Conservation (phyloP, 179 eudicot genomes). For the Spergularia azorica region DNA sequence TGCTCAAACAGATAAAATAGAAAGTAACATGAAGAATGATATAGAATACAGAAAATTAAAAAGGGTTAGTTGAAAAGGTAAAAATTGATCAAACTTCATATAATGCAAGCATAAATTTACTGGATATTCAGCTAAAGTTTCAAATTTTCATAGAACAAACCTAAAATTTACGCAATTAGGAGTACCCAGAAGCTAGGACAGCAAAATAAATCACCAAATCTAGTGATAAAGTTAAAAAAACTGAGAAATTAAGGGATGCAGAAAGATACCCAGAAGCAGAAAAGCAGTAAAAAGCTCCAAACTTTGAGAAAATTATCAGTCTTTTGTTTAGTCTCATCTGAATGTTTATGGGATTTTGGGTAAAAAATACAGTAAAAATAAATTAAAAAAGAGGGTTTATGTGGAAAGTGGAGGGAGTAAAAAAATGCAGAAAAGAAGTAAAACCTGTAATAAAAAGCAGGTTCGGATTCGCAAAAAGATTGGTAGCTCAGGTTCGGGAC, state of each 20-base stretch:
- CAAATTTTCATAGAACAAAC: not conserved
- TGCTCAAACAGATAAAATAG: not conserved
- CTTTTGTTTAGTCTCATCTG: no score
- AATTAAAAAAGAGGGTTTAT: no score
- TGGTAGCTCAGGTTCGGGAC: no score
- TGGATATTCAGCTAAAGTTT: not conserved
- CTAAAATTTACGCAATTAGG: not conserved
- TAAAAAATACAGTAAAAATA: no score
- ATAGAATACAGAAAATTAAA: not conserved
- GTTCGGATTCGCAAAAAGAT: no score
- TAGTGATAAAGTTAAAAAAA: not conserved
- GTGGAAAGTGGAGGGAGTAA: no score
- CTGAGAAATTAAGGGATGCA: not conserved
- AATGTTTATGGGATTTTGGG: no score
- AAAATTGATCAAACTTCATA: not conserved
- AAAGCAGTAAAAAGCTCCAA: not conserved
- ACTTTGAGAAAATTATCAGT: not conserved
- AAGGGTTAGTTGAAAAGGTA: constrained; percentile 2
- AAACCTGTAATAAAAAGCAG: no score
- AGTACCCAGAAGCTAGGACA: constrained; percentile 15
- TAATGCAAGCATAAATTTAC: constrained; percentile 9
- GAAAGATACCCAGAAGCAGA: constrained; percentile 22
- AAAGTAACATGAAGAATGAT: not conserved
- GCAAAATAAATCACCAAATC: not conserved
- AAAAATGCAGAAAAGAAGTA: no score